Evolutionary conservation across 2,329 filamentous ascomycete genomes (phyloP).

Genomic region (Sporothrix phasma): DNA sequence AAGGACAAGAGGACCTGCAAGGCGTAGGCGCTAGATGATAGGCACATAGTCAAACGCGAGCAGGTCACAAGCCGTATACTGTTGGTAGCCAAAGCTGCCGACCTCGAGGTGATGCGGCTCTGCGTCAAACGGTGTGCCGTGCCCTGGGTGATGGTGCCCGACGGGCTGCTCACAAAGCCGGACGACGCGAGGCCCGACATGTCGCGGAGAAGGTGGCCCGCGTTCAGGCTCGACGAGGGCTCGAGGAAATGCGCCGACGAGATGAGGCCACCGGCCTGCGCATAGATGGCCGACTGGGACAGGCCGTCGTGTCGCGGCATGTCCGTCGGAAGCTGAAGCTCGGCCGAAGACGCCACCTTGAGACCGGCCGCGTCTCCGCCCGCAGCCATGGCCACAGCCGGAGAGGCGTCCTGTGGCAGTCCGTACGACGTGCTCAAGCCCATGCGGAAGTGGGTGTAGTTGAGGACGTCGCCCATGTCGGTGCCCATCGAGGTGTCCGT

Average conservation of each 20-base stretch:
- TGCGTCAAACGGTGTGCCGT: neutral
- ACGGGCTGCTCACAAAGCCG: neutral
- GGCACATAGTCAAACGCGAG: neutral
- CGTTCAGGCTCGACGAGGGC: conserved; percentile 8
- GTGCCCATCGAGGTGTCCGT: neutral
- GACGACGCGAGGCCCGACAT: neutral
- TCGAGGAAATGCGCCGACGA: conserved; percentile 23
- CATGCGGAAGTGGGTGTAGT: neutral
- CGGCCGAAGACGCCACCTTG: neutral
- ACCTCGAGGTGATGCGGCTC: neutral
- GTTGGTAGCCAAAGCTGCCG: neutral
- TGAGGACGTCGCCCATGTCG: neutral
- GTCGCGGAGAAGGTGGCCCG: conserved; percentile 8
- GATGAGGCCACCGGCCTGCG: conserved; percentile 16
- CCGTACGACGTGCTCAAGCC: neutral
- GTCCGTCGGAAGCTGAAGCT: neutral
- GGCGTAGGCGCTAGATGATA: neutral
- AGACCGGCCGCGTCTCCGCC: neutral
- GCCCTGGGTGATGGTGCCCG: conserved; percentile 10
- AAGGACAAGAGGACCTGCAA: neutral
- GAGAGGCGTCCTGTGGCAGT: neutral
- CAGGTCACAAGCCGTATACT: neutral
- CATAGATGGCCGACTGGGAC: conserved; percentile 11
- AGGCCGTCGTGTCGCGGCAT: neutral
- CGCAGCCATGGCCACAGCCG: neutral